Base-by-base conservation (phyloP, 2,329 filamentous ascomycete genomes). In the Colletotrichum sublineola region DNA sequence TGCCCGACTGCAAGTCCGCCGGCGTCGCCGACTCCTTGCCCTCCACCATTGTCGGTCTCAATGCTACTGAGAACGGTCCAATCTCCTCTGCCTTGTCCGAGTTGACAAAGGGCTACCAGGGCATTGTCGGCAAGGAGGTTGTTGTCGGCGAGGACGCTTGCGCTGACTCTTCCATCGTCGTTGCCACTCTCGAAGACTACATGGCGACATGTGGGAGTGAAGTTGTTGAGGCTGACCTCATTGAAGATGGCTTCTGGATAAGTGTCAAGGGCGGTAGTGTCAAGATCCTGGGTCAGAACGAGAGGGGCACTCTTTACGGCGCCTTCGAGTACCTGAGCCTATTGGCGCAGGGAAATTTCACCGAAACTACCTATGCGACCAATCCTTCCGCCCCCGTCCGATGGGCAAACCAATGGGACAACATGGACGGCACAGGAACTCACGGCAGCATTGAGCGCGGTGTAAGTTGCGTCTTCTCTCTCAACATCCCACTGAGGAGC, bases 401-500 rank as follows among this genome's bases (percentile, higher is more conserved):
- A 74, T 93, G 91, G 92, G 87, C 89, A 0, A 93, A 94, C 76
- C 88, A 94, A 75, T 94, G 92, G 92, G 91, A 94, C 77, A 93
- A 94, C 75, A 82, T 93, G 78, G 87, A 91, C 70, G 87, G 68
- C 53, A 67, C 66, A 15, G 70, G 70, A 40, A 75, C 70, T 20
- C 74, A 75, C 38, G 80, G 91, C 15, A 89, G 86, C 52, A 90
- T 94, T 56, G 92, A 93, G 78, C 84, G 91, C 65, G 92, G 92
- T 24, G 66, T 73, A 65, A 61, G 66, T 50, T 36, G 15, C 48
- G 14, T 50, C 24, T 12, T 56, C 38, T 29, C 33, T 5, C 7
- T 31, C 50, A 3, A 14, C 20, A 15, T 7, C 12, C 38, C 44
- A 15, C 46, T 38, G 38, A 14, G 29, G 46, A 33, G 11, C n/a